Base-by-base conservation (phyloP, 345 rosid genomes). In the Populus deltoides region DNA sequence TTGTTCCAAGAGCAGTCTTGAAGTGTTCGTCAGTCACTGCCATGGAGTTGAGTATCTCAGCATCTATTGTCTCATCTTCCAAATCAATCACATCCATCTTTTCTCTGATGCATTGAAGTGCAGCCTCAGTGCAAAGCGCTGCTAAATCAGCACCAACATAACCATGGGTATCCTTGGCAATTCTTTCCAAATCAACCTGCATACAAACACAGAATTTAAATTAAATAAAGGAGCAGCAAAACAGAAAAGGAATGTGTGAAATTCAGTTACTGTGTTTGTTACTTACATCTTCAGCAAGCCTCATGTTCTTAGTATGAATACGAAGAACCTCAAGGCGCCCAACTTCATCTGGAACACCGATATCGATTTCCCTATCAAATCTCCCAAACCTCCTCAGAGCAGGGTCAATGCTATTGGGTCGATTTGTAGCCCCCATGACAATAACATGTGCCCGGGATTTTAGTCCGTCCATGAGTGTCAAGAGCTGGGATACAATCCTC, bases 301-400 rank as follows among this genome's bases (percentile, higher is more conserved):
- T 95, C 99, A 95, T 95, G 86, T 95, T 95, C 90, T 93, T 95
- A 0, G 98, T 95, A 78, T 95, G 99, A 70, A 95, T 95, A 49
- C 99, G 93, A 71, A 95, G 96, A 80, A 95, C 99, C 84, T 95
- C 99, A 72, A 95, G 98, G 66, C 99, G 98, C n/a, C 99, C 99
- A 65, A 95, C 87, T 83, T 95, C 99, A 80, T 93, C 98, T 9
- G 98, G 98, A 68, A 94, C 97, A 68, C 98, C 98, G 47, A 94
- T 94, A 76, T 93, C 98, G 38, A 95, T 95, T 74, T 95, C 99
- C 86, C 97, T 85, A 53, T 93, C 99, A 68, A 95, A 95, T 76
- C 99, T 89, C 7, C 99, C 98, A 84, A 95, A 95, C 85, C 99
- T 89, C 78, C 98, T 90, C 82, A 93, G 84, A 73, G 99, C 97